Percentiles rank a stretch among this genome's conserved stretches.
Evolutionary conservation across 1,139 yeast genomes (phyloP).

Genomic region (Sugiyamaella japonica): DNA sequence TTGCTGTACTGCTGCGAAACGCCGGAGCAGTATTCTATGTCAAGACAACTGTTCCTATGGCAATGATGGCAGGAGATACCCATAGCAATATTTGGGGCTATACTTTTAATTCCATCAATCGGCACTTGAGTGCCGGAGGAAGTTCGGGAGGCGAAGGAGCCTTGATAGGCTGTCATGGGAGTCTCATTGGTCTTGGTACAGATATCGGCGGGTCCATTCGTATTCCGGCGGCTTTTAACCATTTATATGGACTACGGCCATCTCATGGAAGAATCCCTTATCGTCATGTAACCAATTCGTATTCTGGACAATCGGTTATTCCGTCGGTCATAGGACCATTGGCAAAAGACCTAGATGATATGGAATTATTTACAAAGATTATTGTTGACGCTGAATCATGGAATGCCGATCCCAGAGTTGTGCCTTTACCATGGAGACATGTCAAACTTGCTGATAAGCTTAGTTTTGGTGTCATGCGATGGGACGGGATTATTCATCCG

Average conservation of each 20-base stretch:
- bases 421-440: conserved; percentile 52
- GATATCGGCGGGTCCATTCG: conserved; percentile 82
- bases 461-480: conserved; percentile 37
- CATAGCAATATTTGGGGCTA: conserved; percentile 51
- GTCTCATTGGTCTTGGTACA: conserved; percentile 67
- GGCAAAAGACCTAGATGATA: conserved; percentile 52
- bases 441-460: conserved; percentile 37
- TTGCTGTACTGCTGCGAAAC: conserved; percentile 47
- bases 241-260: conserved; percentile 68
- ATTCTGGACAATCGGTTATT: conserved; percentile 47
- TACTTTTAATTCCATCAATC: conserved; percentile 55
- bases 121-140: conserved; percentile 61
- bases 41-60: conserved; percentile 60
- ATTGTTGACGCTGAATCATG: conserved; percentile 55
- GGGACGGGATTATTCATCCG: conserved; percentile 38
- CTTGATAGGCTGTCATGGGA: conserved; percentile 47
- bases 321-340: conserved; percentile 47
- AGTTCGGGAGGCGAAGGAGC: conserved; percentile 82
- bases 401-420: conserved; percentile 51
- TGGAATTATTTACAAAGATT: conserved; percentile 47
- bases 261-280: conserved; percentile 47
- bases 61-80: conserved; percentile 55
- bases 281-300: conserved; percentile 47
- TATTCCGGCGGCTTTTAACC: conserved; percentile 72
- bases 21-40: conserved; percentile 56